phyloP scores from a whole-genome alignment of 208 protist species.

The Trypanosoma cruzi region DNA sequence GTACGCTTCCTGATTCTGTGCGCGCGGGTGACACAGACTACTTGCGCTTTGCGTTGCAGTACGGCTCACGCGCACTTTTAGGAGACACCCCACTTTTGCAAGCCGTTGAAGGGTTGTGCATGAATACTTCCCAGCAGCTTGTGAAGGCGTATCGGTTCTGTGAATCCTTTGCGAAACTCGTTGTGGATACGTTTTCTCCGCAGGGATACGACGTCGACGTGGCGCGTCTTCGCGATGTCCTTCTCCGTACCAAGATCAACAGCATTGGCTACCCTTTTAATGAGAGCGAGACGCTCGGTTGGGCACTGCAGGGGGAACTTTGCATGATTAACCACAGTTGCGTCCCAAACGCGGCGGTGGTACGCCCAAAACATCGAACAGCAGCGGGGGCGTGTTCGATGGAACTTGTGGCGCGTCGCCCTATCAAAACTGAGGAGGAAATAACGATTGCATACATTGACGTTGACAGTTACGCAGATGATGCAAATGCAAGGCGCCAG shows the following conservation, averaged over 20 bases:
- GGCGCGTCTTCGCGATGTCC: constrained; percentile 55
- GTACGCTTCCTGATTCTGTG: constrained; percentile 52
- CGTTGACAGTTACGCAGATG: constrained; percentile 39
- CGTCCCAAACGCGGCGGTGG: constrained; percentile 62
- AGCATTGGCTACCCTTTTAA: constrained; percentile 85
- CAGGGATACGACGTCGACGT: constrained; percentile 37
- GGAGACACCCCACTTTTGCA: constrained; percentile 42
- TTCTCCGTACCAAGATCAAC: constrained; percentile 72
- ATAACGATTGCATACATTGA: constrained; percentile 47
- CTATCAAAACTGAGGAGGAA: constrained; percentile 20
- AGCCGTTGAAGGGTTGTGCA: constrained; percentile 36
- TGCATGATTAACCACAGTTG: constrained; percentile 91
- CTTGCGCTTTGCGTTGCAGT: constrained; percentile 76
- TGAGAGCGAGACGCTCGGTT: constrained; percentile 60
- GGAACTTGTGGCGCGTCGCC: constrained; percentile 24
- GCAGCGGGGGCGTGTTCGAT: constrained; percentile 2
- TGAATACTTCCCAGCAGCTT: constrained; percentile 42
- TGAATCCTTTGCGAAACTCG: constrained; percentile 46
- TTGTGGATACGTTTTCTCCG: constrained; percentile 26
- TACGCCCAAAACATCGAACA: constrained; percentile 30
- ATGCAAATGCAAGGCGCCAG: constrained; percentile 39
- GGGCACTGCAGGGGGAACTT: constrained; percentile 63
- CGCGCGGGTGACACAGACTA: constrained; percentile 81
- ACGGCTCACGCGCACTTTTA: constrained; percentile 49
- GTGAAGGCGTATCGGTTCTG: constrained; percentile 44